Evolutionary conservation across 2,329 filamentous ascomycete species (phyloP).

Genomic region (Beauveria caledonica): DNA sequence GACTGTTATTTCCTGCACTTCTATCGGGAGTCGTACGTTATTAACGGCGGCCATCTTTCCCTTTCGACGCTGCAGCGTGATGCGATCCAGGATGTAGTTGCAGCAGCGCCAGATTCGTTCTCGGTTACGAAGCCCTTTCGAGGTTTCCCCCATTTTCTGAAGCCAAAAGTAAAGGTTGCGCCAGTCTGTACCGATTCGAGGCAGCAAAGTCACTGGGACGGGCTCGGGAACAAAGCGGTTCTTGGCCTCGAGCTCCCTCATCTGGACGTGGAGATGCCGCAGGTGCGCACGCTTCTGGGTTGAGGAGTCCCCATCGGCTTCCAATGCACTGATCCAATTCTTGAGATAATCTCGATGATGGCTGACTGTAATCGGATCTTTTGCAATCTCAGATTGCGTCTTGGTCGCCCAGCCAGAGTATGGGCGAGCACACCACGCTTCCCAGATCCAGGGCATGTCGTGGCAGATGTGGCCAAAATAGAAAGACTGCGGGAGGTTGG

Average conservation of each 20-base stretch:
- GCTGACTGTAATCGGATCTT: background rate
- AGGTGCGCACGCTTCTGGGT: background rate
- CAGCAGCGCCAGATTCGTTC: slow-evolving; percentile 13
- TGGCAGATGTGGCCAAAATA: slow-evolving; percentile 3
- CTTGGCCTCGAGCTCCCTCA: background rate
- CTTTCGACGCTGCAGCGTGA: background rate
- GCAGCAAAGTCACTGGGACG: background rate
- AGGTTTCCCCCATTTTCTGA: background rate
- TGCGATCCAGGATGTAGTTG: slow-evolving; percentile 9
- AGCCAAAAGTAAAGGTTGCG: slow-evolving; percentile 12
- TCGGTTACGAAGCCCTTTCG: slow-evolving; percentile 12
- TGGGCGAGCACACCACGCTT: slow-evolving; percentile 12
- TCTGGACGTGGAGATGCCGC: background rate
- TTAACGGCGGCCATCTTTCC: background rate
- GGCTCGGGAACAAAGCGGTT: background rate
- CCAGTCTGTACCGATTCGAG: slow-evolving; percentile 12
- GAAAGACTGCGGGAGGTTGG: background rate
- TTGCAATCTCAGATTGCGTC: background rate
- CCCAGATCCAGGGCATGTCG: slow-evolving; percentile 15
- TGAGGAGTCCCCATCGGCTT: background rate
- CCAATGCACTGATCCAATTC: background rate
- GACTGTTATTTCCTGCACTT: background rate
- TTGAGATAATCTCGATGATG: background rate
- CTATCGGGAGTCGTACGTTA: background rate
- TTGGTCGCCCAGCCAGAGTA: slow-evolving; percentile 10